phyloP scores from a whole-genome alignment of 257 asterid species.

The Solanum habrochaites region DNA sequence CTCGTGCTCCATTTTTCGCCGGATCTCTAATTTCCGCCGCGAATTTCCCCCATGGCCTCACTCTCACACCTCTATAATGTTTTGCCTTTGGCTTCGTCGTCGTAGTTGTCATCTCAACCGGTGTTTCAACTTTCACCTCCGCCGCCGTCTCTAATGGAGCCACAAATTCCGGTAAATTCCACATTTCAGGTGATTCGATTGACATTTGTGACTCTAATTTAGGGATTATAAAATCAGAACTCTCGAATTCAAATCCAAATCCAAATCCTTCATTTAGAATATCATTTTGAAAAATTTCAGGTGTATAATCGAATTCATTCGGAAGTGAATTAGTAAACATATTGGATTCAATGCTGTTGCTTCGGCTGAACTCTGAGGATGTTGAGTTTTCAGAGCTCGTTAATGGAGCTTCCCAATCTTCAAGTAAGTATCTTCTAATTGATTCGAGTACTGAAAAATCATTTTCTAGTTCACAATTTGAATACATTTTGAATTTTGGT shows the following conservation, averaged over 20 bases:
- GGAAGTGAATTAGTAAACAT: neutral
- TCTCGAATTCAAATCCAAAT: neutral
- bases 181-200: neutral
- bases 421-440: conserved; percentile 15
- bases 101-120: neutral
- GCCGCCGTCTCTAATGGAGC: neutral
- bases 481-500: neutral
- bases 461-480: conserved; percentile 4
- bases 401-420: conserved; percentile 6
- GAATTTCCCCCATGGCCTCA: conserved; percentile 37
- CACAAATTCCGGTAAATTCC: neutral
- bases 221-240: neutral
- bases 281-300: neutral
- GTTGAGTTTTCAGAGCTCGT: neutral
- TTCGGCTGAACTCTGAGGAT: neutral
- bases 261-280: neutral
- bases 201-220: conserved; percentile 2
- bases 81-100: neutral
- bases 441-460: conserved; percentile 19
- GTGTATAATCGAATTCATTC: neutral
- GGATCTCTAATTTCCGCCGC: conserved; percentile 45
- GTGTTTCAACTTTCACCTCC: neutral
- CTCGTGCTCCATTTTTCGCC: conserved; percentile 26
- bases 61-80: conserved; percentile 31
- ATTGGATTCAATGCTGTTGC: neutral